Percentiles rank a stretch among this genome's conserved stretches.
Evolutionary conservation across 331 rosid species (phyloP).

Genomic region (Acacia pycnantha): DNA sequence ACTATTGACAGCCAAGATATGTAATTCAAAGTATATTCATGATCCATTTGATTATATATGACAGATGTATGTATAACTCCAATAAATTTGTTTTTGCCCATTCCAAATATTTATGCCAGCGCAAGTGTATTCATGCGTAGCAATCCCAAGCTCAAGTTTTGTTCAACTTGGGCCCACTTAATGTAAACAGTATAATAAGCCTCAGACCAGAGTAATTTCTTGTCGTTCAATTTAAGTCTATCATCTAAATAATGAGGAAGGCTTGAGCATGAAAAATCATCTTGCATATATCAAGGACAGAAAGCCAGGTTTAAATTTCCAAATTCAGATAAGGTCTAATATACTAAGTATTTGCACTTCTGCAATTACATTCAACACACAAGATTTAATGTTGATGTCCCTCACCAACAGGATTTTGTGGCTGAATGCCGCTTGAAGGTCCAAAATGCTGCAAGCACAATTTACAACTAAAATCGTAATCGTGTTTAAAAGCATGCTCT

Average conservation of each 20-base stretch:
- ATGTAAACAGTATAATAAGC: conserved; percentile 32
- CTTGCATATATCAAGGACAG: conserved; percentile 21
- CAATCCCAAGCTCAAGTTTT: conserved; percentile 22
- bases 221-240: conserved; percentile 25
- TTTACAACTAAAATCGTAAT: conserved; percentile 54
- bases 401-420: conserved; percentile 53
- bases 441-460: conserved; percentile 56
- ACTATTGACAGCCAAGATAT: conserved; percentile 10
- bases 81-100: conserved; percentile 7
- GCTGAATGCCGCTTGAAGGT: conserved; percentile 57
- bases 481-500: conserved; percentile 38
- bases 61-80: conserved; percentile 1
- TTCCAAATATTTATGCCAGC: neutral
- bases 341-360: neutral
- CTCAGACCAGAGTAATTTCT: conserved; percentile 27
- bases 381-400: conserved; percentile 37
- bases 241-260: conserved; percentile 28
- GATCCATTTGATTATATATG: conserved; percentile 11
- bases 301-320: conserved; percentile 27
- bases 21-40: conserved; percentile 9
- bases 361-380: conserved; percentile 37
- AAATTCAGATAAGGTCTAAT: conserved; percentile 16
- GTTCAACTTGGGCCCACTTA: conserved; percentile 27
- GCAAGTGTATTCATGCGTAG: conserved; percentile 12
- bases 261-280: conserved; percentile 30